A percentile compares a stretch with the other conserved stretches of the same genome.
phyloP scores from a whole-genome alignment of 495 filamentous ascomycete species.

The Neurospora intermedia region DNA sequence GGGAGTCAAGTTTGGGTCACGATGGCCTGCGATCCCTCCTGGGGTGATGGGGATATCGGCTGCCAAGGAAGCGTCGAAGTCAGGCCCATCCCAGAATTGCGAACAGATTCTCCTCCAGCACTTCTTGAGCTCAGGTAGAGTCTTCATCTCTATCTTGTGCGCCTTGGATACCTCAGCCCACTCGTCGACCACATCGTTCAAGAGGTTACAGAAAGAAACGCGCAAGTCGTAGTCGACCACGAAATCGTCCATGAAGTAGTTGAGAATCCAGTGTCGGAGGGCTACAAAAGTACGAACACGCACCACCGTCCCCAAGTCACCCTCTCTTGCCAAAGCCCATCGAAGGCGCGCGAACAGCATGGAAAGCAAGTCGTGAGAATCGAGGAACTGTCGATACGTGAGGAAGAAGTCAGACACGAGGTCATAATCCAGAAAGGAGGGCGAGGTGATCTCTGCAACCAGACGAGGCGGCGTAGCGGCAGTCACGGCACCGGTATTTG shows the following conservation, averaged over 20 bases:
- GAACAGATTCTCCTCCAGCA: conserved; percentile 92
- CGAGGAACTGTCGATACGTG: conserved; percentile 80
- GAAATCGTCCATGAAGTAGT: conserved; percentile 96
- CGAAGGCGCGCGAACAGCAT: conserved; percentile 75
- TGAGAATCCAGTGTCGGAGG: conserved; percentile 93
- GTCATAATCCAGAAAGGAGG: conserved; percentile 93
- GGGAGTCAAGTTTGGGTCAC: conserved; percentile 41
- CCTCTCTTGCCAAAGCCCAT: conserved; percentile 76
- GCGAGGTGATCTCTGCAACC: conserved; percentile 95
- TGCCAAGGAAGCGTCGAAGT: conserved; percentile 45
- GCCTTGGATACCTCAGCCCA: conserved; percentile 31
- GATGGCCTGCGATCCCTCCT: conserved; percentile 53
- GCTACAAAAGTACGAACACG: conserved; percentile 93
- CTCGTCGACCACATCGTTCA: conserved; percentile 66
- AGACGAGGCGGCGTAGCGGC: conserved; percentile 87
- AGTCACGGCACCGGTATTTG: conserved; percentile 59
- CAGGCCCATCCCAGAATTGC: conserved; percentile 71
- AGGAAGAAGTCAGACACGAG: conserved; percentile 97
- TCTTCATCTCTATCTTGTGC: conserved; percentile 72
- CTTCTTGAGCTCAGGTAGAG: conserved; percentile 87
- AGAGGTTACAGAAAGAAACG: conserved; percentile 64
- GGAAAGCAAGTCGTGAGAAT: conserved; percentile 60
- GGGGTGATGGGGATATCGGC: conserved; percentile 63
- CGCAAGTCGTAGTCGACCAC: conserved; percentile 72
- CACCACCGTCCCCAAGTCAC: conserved; percentile 78